These are phyloP conservation scores for Powellomyces hirtus DNA, from an alignment of 192 early-diverging fungal species.

Conservation along the genomic window DNA sequence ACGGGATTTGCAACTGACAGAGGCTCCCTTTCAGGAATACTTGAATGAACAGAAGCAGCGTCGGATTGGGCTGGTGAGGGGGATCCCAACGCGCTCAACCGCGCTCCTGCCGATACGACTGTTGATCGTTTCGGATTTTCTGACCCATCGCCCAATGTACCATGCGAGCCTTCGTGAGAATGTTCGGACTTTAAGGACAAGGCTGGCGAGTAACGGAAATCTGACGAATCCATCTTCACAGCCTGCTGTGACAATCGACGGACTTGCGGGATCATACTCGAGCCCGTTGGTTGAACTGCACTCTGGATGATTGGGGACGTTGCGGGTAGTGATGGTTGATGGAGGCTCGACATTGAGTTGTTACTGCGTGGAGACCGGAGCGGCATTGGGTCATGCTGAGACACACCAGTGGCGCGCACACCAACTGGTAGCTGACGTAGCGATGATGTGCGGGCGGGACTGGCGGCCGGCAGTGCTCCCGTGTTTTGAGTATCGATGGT, in stretches of 20 bases:
- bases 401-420: background rate
- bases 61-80: background rate
- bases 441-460: background rate
- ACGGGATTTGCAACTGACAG: background rate
- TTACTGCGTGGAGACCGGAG: background rate
- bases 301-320: background rate
- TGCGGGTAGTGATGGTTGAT: background rate
- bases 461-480: constrained; percentile 5
- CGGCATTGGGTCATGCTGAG: background rate
- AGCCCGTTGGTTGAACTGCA: background rate
- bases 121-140: background rate
- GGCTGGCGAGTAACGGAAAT: background rate
- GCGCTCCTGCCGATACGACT: background rate
- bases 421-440: background rate
- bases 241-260: background rate
- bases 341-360: background rate
- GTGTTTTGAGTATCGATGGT: no score
- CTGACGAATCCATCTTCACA: background rate
- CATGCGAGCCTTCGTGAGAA: background rate
- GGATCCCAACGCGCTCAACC: background rate
- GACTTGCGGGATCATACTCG: background rate
- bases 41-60: background rate
- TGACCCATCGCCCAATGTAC: background rate
- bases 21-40: background rate
- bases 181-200: background rate